Percentiles rank a stretch among this genome's conserved stretches.
Evolutionary conservation across 768 basidiomycete genomes (phyloP).

Genomic region (Glaciozyma antarctica): DNA sequence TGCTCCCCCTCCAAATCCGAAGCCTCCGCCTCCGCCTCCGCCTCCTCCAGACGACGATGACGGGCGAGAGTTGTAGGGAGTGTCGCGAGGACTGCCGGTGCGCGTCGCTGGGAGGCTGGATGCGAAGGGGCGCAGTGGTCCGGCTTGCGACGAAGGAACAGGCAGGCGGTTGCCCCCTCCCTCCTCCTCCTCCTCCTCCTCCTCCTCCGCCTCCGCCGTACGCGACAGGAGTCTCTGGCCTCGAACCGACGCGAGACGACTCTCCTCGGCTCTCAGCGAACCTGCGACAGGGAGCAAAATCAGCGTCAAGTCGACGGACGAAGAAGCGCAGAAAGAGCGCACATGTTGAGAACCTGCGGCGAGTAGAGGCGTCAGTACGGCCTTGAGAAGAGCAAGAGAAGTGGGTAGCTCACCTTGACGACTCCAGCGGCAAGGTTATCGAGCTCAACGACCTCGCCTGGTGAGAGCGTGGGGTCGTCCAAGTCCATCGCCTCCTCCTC

Average conservation of each 20-base stretch:
- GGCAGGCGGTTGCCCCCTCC: not conserved
- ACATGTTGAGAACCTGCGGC: constrained; percentile 20
- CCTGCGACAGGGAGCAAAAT: not conserved
- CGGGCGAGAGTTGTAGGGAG: constrained; percentile 11
- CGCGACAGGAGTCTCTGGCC: constrained; percentile 1
- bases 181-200: not conserved
- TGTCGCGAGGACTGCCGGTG: not conserved
- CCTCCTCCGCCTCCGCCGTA: not conserved
- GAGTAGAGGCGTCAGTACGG: too few relatives aligned
- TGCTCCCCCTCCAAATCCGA: not conserved
- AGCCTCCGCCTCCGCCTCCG: not conserved
- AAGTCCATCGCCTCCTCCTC: constrained; percentile 28
- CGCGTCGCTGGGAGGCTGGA: constrained; percentile 4
- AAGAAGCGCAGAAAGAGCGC: not conserved
- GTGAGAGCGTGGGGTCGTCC: constrained; percentile 21
- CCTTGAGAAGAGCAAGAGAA: too few relatives aligned
- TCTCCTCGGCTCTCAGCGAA: constrained; percentile 1
- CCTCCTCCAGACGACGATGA: not conserved
- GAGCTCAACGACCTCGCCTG: constrained; percentile 27
- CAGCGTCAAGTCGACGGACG: not conserved
- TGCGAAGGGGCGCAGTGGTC: not conserved
- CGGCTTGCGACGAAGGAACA: not conserved
- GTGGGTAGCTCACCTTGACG: constrained; percentile 8
- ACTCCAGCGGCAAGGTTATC: constrained; percentile 26
- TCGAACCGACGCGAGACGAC: not conserved